Evolutionary conservation across 179 eudicot genomes (phyloP), one percentile per base, ranked within the genome.

Genomic region (Beta macrorhiza): DNA sequence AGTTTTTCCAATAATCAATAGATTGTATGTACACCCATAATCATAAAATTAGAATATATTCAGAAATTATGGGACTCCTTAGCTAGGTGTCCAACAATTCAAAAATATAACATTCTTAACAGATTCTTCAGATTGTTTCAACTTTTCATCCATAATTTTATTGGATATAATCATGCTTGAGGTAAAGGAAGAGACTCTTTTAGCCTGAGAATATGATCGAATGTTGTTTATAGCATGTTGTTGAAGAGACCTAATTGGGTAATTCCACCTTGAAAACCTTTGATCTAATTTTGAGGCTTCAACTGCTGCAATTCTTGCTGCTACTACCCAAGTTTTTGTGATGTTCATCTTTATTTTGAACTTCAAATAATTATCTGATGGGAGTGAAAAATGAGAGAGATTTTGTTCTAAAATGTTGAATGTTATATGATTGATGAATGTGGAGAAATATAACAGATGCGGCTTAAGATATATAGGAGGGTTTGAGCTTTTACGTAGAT

Each of bases 41-140:
- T 49, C 7, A 49, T 49, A 49, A 49, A 5, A 49, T n/a, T n/a
- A n/a, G 3, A 49, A 49, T 0, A 32, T 32, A 49, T 49, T 49
- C 6, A 49, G 52, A 8, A 8, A 49, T 49, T 5, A 49, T 49
- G 3, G 9, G 9, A 49, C 52, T 49, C 52, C 4, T 8, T 49
- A 49, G 9, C 52, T 49, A 49, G 52, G 52, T 49, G 52, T 49
- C 52, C 52, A 49, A 49, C 74, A 72, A 10, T 56, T 78, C 72
- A 77, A 82, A 52, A 62, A 78, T 74, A 77, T 71, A 47, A 83
- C 79, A 55, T 63, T 83, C 75, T 81, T 79, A 83, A 83, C 79
- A 8, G 85, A 79, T 12, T 83, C 75, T 9, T 79, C 85, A 5
- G 70, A 74, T 19, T 74, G 76, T 11, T 67, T 79, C 62, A 67